Base-by-base conservation (phyloP, 169 alveolate species). In the Eimeria maxima region DNA sequence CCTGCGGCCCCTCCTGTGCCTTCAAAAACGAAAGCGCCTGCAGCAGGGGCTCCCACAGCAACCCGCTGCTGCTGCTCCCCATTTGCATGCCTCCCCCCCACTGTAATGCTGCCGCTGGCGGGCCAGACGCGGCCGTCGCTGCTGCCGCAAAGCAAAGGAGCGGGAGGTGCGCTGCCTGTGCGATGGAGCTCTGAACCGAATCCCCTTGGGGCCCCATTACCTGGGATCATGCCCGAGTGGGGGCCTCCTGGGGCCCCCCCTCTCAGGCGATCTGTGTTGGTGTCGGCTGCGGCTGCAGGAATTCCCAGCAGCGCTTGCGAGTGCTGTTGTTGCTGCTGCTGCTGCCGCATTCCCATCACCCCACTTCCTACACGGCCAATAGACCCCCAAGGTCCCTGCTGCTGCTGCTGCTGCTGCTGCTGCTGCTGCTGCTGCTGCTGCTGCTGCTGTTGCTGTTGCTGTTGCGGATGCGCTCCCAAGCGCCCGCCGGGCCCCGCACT, bases 291-390 rank as follows among this genome's bases (percentile, higher is more conserved):
- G 6, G 91, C 91, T 3, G 50, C 74, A 13, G 91, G 91, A 53
- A 50, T 83, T 44, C 91, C 91, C 50, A 83, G 91, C 18, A 53
- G 47, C 27, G 76, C 91, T 29, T 83, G 90, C 33, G 65, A 53
- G n/a, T 81, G 91, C 91, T 83, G 91, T 38, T 83, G 91, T 76
- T 83, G 91, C 53, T 78, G 88, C 45, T 80, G 73, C 91, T 33
- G 91, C 50, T 78, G 88, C 65, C 88, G n/a, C 55, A 63, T 42
- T 1, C 57, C 27, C n/a, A 69, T 50, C 3, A 29, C 93, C 55
- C 80, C 55, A n/a, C 83, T n/a, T 33, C 93, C 27, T 29, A 60
- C 55, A 33, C 55, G 93, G 60, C 83, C 67, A 42, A 38, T 87
- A 53, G 78, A 84, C 22, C 78, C 93, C 86, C 74, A 50, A 8